A percentile compares a stretch with the other conserved stretches of the same genome.
These are phyloP conservation scores for Cyclocybe cylindracea DNA, from an alignment of 768 basidiomycete species.

Conservation along the genomic window DNA sequence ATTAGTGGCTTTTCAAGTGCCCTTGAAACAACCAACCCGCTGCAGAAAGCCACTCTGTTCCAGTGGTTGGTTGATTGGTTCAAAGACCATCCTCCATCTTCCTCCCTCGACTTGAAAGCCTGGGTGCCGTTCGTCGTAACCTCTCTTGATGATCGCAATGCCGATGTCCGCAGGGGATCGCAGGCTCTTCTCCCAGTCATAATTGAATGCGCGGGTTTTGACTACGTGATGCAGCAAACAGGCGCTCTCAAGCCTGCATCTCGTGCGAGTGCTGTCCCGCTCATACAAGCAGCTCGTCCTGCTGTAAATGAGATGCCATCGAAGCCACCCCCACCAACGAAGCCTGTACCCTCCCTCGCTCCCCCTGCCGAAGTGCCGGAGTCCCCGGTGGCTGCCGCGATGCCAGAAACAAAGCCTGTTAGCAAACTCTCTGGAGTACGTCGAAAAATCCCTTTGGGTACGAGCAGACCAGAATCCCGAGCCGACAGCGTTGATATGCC, in stretches of 20 bases:
- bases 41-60: constrained; percentile 79
- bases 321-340: constrained; percentile 20
- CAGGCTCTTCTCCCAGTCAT: constrained; percentile 78
- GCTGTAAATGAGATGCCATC: constrained; percentile 29
- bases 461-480: constrained; percentile 52
- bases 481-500: constrained; percentile 42
- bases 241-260: constrained; percentile 91
- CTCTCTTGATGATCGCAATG: constrained; percentile 88
- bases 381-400: constrained; percentile 38
- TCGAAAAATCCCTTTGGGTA: constrained; percentile 68
- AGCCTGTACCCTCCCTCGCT: constrained; percentile 15
- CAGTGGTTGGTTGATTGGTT: constrained; percentile 83
- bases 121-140: constrained; percentile 68
- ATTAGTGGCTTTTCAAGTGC: constrained; percentile 75
- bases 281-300: constrained; percentile 84
- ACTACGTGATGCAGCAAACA: constrained; percentile 85
- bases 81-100: constrained; percentile 57
- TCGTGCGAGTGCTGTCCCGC: constrained; percentile 75
- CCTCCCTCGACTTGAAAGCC: constrained; percentile 65
- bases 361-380: constrained; percentile 25
- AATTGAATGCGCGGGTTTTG: constrained; percentile 75
- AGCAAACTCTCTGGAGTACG: constrained; percentile 67
- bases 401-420: constrained; percentile 37
- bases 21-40: constrained; percentile 84
- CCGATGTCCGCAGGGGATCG: constrained; percentile 91